These are phyloP conservation scores for Arthrobotrys musiformis DNA, from an alignment of 2,329 filamentous ascomycete species.

Conservation along the genomic window DNA sequence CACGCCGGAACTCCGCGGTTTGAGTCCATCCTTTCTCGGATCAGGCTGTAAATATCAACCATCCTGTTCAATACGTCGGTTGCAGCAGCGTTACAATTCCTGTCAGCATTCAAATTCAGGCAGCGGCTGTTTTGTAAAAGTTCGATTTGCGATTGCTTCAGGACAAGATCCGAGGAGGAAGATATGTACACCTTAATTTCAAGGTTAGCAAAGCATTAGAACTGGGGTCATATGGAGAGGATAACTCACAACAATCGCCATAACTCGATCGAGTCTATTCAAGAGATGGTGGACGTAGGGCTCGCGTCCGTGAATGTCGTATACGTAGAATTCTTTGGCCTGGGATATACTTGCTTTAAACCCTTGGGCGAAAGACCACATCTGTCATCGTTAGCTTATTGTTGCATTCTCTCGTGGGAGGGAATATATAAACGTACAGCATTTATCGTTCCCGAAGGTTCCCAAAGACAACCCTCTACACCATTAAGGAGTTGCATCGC, in stretches of 20 bases:
- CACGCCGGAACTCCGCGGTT: not conserved
- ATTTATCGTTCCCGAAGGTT: not conserved
- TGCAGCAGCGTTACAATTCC: not conserved
- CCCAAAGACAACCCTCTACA: not conserved
- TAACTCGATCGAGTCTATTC: conserved; percentile 1
- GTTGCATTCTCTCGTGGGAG: not conserved
- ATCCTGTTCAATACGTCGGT: not conserved
- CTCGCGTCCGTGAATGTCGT: too few species aligned
- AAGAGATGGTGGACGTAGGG: conserved; percentile 5
- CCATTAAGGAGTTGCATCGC: not conserved
- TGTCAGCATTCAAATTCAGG: not conserved
- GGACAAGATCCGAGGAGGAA: not conserved
- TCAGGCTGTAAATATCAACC: not conserved
- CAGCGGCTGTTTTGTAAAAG: not conserved
- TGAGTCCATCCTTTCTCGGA: not conserved
- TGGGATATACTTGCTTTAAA: not conserved
- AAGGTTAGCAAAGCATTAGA: too few species aligned
- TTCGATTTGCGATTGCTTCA: conserved; percentile 15
- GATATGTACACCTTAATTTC: not conserved
- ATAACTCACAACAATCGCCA: conserved; percentile 20
- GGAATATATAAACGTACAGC: not conserved
- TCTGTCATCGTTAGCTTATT: not conserved
- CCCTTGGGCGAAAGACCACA: not conserved
- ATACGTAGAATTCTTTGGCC: not conserved
- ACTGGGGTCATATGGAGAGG: too few species aligned